A percentile compares a stretch with the other conserved stretches of the same genome.
phyloP scores from a whole-genome alignment of 768 basidiomycete genomes.

The Sarcodon aspratus region DNA sequence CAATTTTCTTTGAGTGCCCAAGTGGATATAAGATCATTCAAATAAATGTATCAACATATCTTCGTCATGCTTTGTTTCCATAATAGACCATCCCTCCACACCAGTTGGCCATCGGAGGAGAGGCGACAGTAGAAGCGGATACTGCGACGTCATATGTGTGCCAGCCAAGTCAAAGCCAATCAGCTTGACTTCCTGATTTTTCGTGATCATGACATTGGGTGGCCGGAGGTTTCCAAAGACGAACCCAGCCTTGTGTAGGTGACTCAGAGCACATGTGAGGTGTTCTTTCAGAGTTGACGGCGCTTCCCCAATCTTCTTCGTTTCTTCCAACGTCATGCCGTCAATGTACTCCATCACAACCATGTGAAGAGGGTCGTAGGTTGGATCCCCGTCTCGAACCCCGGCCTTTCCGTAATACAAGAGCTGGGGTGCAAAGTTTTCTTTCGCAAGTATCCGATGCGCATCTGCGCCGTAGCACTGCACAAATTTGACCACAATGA shows the following conservation, averaged over 20 bases:
- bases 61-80: too few relatives aligned
- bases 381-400: neutral
- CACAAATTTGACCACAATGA: slow-evolving; percentile 1
- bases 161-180: neutral
- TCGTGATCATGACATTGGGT: neutral
- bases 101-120: too few relatives aligned
- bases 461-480: neutral
- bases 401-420: neutral
- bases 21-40: too few relatives aligned
- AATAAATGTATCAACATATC: too few relatives aligned
- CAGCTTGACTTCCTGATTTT: neutral
- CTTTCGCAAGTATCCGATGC: slow-evolving; percentile 1
- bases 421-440: neutral
- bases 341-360: neutral
- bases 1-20: too few relatives aligned
- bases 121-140: too few relatives aligned
- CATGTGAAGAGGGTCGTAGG: neutral
- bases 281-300: neutral
- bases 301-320: neutral
- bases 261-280: neutral
- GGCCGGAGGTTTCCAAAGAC: neutral
- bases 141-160: too few relatives aligned
- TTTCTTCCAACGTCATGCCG: neutral
- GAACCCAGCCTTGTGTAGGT: neutral
- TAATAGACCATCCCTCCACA: too few relatives aligned